phyloP scores from a whole-genome alignment of 163 green algal genomes.

The Smithsoniella earleae region DNA sequence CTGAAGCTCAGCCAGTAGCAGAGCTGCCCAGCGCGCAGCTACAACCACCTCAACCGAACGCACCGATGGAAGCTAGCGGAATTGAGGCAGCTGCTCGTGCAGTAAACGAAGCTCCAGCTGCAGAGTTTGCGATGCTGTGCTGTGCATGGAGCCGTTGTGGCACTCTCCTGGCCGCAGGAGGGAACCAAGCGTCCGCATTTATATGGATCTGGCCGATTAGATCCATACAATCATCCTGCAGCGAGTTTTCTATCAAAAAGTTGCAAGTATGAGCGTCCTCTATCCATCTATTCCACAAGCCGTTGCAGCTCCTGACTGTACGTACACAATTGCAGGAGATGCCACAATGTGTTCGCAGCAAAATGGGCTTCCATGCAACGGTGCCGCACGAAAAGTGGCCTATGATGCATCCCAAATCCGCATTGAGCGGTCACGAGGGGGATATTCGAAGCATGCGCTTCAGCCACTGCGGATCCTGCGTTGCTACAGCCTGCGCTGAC shows the following conservation, averaged over 20 bases:
- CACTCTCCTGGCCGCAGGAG: neutral
- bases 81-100: neutral
- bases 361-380: neutral
- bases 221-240: neutral
- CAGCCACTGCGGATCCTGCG: neutral
- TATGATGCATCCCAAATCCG: neutral
- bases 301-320: too few relatives aligned
- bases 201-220: slow-evolving; percentile 12
- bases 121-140: neutral
- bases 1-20: neutral
- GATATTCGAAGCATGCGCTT: slow-evolving; percentile 21
- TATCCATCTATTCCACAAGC: too few relatives aligned
- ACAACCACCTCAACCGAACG: too few relatives aligned
- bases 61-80: neutral
- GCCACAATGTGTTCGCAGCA: neutral
- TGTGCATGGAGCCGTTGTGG: slow-evolving; percentile 27
- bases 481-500: slow-evolving; percentile 18
- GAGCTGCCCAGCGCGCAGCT: too few relatives aligned
- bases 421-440: neutral
- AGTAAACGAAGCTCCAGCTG: neutral
- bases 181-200: neutral
- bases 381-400: neutral
- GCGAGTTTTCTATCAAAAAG: neutral
- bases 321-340: neutral
- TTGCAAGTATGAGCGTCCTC: too few relatives aligned